These are phyloP conservation scores for Posidonia oceanica DNA, from an alignment of 116 monocot species.

Conservation along the genomic window DNA sequence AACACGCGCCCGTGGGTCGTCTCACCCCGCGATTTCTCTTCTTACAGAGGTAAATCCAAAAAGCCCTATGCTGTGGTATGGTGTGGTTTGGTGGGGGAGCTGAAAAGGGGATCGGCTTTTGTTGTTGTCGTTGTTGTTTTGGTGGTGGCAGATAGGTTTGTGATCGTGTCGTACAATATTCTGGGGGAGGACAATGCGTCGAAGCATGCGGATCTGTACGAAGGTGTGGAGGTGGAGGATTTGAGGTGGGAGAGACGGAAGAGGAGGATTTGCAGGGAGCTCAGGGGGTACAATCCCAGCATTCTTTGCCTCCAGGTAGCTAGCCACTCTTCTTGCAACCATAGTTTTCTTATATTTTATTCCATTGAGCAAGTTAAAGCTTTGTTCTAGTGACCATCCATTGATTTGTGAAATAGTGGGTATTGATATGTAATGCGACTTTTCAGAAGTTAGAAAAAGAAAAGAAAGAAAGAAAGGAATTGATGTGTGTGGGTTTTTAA, in stretches of 20 bases:
- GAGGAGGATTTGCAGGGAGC: slow-evolving; percentile 37
- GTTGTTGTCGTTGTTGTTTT: neutral
- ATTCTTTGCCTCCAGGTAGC: slow-evolving; percentile 53
- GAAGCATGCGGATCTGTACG: slow-evolving; percentile 41
- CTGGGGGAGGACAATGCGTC: slow-evolving; percentile 51
- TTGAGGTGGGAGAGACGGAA: slow-evolving; percentile 38
- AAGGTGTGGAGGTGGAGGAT: slow-evolving; percentile 20
- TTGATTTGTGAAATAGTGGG: neutral
- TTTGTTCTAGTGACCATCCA: no score
- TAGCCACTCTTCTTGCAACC: no score
- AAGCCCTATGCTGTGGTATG: neutral
- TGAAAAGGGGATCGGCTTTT: no score
- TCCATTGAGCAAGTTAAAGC: no score
- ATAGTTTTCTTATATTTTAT: neutral
- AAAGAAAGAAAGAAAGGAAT: no score
- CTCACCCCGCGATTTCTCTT: slow-evolving; percentile 2
- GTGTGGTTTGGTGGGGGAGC: neutral
- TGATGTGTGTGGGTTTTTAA: no score
- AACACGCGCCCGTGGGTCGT: neutral
- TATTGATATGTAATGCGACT: no score
- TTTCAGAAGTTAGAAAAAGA: no score
- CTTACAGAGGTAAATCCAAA: neutral
- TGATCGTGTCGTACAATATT: slow-evolving; percentile 52
- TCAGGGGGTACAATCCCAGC: slow-evolving; percentile 28
- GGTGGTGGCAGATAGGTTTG: slow-evolving; percentile 40